phyloP scores from a whole-genome alignment of 1,139 yeast species.

The Pichia sp. region DNA sequence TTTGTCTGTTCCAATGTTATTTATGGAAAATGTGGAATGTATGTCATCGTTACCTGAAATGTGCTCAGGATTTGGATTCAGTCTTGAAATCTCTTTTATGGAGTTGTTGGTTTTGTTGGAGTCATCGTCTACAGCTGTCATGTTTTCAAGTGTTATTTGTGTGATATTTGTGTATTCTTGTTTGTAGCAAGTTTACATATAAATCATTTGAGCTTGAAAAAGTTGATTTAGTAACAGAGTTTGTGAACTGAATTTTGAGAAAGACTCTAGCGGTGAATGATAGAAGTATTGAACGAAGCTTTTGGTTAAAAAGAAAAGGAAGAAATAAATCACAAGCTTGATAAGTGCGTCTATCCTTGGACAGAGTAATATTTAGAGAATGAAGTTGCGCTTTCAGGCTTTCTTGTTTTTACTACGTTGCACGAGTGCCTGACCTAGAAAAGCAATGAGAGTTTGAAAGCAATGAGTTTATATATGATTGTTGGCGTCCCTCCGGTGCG shows the following conservation, averaged over 20 bases:
- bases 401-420: too few relatives aligned
- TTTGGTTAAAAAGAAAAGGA: background rate
- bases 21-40: background rate
- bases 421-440: background rate
- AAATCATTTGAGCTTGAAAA: background rate
- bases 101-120: background rate
- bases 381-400: too few relatives aligned
- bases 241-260: background rate
- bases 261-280: background rate
- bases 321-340: background rate
- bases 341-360: too few relatives aligned
- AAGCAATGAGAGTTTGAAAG: background rate
- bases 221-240: background rate
- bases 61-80: background rate
- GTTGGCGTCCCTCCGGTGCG: background rate
- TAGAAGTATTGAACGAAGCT: too few relatives aligned
- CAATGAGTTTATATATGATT: background rate
- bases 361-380: too few relatives aligned
- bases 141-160: background rate
- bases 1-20: background rate
- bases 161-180: background rate
- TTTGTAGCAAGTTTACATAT: background rate
- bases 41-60: background rate
- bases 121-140: background rate
- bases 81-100: background rate